Evolutionary conservation across 2,329 filamentous ascomycete species (phyloP).

Genomic region (Talaromyces verruculosus): DNA sequence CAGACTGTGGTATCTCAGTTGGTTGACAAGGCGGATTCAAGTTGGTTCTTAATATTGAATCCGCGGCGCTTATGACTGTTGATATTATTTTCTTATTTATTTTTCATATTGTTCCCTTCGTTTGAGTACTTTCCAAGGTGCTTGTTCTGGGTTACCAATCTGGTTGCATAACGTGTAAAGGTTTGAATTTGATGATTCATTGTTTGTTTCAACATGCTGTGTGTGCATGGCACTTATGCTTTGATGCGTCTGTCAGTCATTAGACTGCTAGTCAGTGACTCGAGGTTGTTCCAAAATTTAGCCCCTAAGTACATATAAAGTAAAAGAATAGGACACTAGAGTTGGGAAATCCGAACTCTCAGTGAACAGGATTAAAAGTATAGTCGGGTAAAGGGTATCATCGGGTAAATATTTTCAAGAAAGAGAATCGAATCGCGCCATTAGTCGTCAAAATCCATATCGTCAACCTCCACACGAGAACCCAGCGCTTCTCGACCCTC

Average conservation of each 20-base stretch:
- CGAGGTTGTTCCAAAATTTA: not conserved
- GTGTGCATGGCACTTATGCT: not conserved
- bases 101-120: no score
- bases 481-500: slow-evolving; percentile 85
- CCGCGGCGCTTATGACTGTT: no score
- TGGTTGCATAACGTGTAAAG: not conserved
- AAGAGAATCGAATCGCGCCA: not conserved
- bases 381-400: slow-evolving; percentile 10
- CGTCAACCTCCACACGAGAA: slow-evolving; percentile 66
- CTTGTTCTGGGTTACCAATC: not conserved
- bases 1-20: no score
- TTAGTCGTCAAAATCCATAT: slow-evolving; percentile 37
- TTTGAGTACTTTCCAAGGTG: no score
- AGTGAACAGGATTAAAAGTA: slow-evolving; percentile 2
- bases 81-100: no score
- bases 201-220: not conserved
- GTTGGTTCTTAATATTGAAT: no score
- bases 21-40: no score
- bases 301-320: not conserved
- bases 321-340: not conserved
- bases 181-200: not conserved
- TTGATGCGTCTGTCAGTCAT: not conserved
- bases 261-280: not conserved
- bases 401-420: not conserved
- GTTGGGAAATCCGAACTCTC: not conserved